phyloP scores from a whole-genome alignment of 352 stramenopile genomes.

The Saprolegnia diclina region DNA sequence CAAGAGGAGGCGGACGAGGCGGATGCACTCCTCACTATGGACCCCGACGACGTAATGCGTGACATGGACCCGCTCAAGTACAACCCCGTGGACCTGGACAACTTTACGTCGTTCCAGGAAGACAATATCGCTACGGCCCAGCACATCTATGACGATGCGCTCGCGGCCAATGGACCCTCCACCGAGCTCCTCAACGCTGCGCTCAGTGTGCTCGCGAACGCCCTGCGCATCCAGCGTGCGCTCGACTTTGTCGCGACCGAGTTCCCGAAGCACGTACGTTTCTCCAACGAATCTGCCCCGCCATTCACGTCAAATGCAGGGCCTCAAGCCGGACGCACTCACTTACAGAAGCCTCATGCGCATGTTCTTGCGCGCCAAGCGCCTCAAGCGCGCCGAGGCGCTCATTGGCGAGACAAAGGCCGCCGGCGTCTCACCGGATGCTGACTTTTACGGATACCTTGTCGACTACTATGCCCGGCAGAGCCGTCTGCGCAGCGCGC shows the following conservation, averaged over 20 bases:
- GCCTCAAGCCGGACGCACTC: conserved; percentile 42
- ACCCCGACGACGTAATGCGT: conserved; percentile 26
- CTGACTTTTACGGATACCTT: conserved; percentile 54
- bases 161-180: conserved; percentile 37
- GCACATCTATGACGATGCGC: conserved; percentile 55
- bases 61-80: conserved; percentile 37
- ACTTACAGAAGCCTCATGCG: conserved; percentile 77
- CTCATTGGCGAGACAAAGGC: conserved; percentile 43
- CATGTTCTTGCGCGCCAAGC: conserved; percentile 68
- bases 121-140: conserved; percentile 63
- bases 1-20: not conserved
- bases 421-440: conserved; percentile 47
- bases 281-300: not conserved
- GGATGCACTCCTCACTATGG: not conserved
- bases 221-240: conserved; percentile 49
- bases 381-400: conserved; percentile 45
- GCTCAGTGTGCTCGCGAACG: conserved; percentile 73
- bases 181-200: conserved; percentile 69
- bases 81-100: conserved; percentile 47
- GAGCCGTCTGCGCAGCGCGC: conserved; percentile 48
- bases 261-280: conserved; percentile 39
- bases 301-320: not conserved
- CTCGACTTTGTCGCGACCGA: conserved; percentile 44
- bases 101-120: conserved; percentile 69
- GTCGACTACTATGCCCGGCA: conserved; percentile 74